phyloP scores from a whole-genome alignment of 108 stramenopile species.

The Fragilariopsis cylindrus region DNA sequence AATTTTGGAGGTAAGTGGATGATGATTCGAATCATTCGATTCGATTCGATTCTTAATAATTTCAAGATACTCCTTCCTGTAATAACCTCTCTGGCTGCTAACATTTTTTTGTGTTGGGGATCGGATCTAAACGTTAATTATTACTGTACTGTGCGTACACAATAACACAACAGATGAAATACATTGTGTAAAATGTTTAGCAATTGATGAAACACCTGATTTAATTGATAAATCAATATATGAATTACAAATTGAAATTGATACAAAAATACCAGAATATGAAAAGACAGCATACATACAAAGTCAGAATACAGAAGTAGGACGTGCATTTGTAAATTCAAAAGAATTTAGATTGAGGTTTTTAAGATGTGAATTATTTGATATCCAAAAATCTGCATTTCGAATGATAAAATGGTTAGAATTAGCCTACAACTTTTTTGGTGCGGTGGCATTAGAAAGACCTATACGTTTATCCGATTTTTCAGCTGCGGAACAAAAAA shows the following conservation, averaged over 20 bases:
- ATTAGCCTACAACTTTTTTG: neutral
- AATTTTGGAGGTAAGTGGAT: too few species aligned
- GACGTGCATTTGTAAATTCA: slow-evolving; percentile 4
- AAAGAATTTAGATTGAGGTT: slow-evolving; percentile 39
- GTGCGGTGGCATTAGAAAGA: neutral
- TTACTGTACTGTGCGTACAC: neutral
- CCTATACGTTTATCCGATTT: slow-evolving; percentile 3
- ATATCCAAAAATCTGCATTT: slow-evolving; percentile 21
- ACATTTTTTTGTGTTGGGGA: too few species aligned
- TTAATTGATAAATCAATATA: neutral
- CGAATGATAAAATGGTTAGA: slow-evolving; percentile 20
- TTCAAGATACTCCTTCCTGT: too few species aligned
- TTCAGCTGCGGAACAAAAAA: neutral
- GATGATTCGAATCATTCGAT: too few species aligned
- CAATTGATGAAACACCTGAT: neutral
- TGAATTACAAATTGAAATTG: neutral
- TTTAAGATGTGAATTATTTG: slow-evolving; percentile 39
- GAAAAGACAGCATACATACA: neutral
- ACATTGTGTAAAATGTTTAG: slow-evolving; percentile 7
- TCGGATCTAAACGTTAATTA: too few species aligned
- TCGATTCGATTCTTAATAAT: too few species aligned
- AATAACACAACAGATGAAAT: neutral
- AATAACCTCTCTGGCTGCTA: too few species aligned
- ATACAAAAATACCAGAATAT: neutral
- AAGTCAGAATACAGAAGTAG: neutral